Conservation (phyloP, 2,329 filamentous ascomycete genomes). For the Phoma sp. region DNA sequence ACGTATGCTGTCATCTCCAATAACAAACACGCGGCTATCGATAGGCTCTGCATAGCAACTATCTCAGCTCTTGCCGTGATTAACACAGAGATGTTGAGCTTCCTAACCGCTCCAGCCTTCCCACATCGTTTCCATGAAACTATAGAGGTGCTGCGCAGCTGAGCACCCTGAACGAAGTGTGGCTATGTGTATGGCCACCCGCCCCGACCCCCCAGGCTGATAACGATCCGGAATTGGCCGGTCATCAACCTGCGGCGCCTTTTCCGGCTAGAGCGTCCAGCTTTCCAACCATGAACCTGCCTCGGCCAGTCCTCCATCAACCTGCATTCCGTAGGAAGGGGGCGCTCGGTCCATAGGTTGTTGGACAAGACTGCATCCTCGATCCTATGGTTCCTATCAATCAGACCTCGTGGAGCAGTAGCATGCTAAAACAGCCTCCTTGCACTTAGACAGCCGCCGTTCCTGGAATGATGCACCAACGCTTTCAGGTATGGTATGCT, state of each 20-base stretch:
- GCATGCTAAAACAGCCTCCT: conserved; percentile 15
- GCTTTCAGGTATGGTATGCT: conserved; percentile 44
- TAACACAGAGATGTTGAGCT: not conserved
- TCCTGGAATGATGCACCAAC: conserved; percentile 1
- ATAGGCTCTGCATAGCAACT: conserved; percentile 10
- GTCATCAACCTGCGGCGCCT: conserved; percentile 26
- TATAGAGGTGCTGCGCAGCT: not conserved
- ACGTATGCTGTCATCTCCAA: conserved; percentile 12
- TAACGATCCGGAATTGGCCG: conserved; percentile 39
- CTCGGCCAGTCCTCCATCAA: conserved; percentile 16
- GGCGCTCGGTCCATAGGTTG: conserved; percentile 11
- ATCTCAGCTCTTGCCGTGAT: not conserved
- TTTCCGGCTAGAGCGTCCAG: conserved; percentile 27
- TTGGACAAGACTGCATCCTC: conserved; percentile 15
- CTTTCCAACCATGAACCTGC: conserved; percentile 12
- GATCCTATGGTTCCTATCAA: conserved; percentile 1
- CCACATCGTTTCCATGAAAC: not conserved
- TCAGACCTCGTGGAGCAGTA: conserved; percentile 12
- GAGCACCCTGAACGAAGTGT: conserved; percentile 3
- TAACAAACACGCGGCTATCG: conserved; percentile 13
- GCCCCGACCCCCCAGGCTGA: conserved; percentile 33
- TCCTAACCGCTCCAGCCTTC: not conserved
- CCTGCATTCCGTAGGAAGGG: conserved; percentile 17
- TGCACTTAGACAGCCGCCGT: conserved; percentile 3
- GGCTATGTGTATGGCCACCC: conserved; percentile 16